Conservation (phyloP, 306 rosid species). For the Arachis stenosperma region DNA sequence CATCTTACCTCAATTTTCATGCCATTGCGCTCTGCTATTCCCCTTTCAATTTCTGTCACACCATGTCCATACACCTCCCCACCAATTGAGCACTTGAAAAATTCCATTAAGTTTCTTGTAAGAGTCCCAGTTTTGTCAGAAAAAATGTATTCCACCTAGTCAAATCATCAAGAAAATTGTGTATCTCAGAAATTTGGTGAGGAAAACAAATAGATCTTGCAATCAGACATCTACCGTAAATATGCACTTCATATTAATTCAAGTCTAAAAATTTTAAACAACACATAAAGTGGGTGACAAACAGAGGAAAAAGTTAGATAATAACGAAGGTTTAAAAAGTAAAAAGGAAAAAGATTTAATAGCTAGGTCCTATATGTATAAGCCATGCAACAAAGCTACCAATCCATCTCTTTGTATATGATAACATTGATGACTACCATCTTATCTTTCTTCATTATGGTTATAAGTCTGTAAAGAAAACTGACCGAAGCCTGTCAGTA, state of each 20-base stretch:
- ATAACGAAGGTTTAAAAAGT: neutral
- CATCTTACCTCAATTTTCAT: slow-evolving; percentile 61
- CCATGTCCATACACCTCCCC: slow-evolving; percentile 92
- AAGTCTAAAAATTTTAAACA: slow-evolving; percentile 15
- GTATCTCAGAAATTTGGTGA: slow-evolving; percentile 23
- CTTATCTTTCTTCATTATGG: neutral
- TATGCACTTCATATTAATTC: slow-evolving; percentile 1
- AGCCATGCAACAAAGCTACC: neutral
- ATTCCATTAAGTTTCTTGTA: slow-evolving; percentile 97
- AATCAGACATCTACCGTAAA: neutral
- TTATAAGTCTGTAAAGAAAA: neutral
- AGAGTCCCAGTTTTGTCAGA: slow-evolving; percentile 99
- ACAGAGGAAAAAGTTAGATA: neutral
- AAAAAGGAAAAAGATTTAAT: neutral
- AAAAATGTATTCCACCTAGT: slow-evolving; percentile 95
- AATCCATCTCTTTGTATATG: neutral
- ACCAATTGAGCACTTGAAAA: slow-evolving; percentile 99
- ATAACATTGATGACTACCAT: neutral
- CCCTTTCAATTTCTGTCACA: slow-evolving; percentile 91
- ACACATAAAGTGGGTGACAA: neutral
- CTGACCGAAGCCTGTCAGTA: neutral
- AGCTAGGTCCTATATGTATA: neutral
- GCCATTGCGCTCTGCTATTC: slow-evolving; percentile 75
- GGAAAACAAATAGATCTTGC: neutral
- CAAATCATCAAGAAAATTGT: slow-evolving; percentile 36